Evolutionary conservation across 345 rosid species (phyloP).

Genomic region (Populus nigra): DNA sequence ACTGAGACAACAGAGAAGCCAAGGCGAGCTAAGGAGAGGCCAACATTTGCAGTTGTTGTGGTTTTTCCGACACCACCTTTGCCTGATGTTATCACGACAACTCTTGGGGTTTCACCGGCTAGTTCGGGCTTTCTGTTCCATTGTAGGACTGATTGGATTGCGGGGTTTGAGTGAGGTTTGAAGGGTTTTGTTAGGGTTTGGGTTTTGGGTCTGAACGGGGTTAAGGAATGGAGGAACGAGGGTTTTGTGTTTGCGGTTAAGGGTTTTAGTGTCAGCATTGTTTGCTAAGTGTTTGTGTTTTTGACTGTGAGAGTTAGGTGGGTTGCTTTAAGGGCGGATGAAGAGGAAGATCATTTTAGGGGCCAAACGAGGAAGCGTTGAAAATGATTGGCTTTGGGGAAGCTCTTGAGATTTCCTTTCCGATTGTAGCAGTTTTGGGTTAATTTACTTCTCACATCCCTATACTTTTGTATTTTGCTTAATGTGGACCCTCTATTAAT

Average conservation of each 20-base stretch:
- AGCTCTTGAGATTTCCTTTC: no score
- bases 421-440: no score
- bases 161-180: neutral
- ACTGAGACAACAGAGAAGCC: constrained; percentile 92
- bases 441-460: neutral
- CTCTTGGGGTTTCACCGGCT: constrained; percentile 90
- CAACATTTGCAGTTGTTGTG: constrained; percentile 96
- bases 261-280: constrained; percentile 49
- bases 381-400: no score
- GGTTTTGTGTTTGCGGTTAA: constrained; percentile 35
- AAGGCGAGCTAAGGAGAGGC: constrained; percentile 88
- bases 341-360: constrained; percentile 13
- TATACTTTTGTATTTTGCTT: no score
- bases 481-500: no score
- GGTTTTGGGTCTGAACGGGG: constrained; percentile 22
- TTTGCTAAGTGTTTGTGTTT: neutral
- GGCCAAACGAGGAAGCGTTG: neutral
- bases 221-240: constrained; percentile 26
- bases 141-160: constrained; percentile 68
- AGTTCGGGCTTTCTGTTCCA: constrained; percentile 87
- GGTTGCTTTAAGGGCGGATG: neutral
- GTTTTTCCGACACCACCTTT: constrained; percentile 99
- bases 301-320: neutral
- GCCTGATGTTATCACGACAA: constrained; percentile 96
- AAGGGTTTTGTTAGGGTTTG: constrained; percentile 20